Percentiles rank a stretch among this genome's conserved stretches.
Conservation (phyloP, 2,329 filamentous ascomycete genomes). For the Chaetomiaceae sp. region DNA sequence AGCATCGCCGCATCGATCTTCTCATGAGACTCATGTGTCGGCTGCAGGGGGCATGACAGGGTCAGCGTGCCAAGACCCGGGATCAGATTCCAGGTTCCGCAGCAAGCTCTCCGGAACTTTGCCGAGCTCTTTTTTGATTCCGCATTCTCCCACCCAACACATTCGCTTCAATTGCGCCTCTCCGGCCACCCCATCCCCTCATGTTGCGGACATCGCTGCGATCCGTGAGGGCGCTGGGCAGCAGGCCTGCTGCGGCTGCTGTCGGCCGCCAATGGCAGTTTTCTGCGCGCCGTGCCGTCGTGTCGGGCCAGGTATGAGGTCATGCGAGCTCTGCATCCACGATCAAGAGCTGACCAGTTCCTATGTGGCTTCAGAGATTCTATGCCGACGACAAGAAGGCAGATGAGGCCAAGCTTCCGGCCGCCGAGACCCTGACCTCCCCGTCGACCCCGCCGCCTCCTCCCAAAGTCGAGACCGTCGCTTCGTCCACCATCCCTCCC, state of each 20-base stretch:
- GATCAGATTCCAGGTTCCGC: constrained; percentile 5
- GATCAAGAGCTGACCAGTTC: constrained; percentile 9
- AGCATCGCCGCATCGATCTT: no score
- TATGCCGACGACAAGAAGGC: constrained; percentile 53
- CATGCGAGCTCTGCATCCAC: constrained; percentile 22
- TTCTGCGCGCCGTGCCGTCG: constrained; percentile 35
- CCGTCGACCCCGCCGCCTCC: constrained; percentile 39
- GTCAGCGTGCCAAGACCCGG: constrained; percentile 1
- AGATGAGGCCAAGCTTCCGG: constrained; percentile 48
- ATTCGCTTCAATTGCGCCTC: constrained; percentile 29
- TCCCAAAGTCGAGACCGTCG: constrained; percentile 31
- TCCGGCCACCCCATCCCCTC: constrained; percentile 48
- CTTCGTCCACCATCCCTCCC: constrained; percentile 36
- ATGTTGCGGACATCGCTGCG: constrained; percentile 68
- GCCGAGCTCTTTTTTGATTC: constrained; percentile 31
- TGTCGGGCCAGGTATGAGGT: constrained; percentile 39
- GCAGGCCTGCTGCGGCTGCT: constrained; percentile 49
- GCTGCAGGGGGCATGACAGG: no score
- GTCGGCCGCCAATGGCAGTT: constrained; percentile 57
- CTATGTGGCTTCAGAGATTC: constrained; percentile 44
- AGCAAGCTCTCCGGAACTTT: constrained; percentile 23
- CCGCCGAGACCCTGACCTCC: constrained; percentile 49
- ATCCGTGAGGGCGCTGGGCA: constrained; percentile 57
- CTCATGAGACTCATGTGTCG: no score
- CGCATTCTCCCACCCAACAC: constrained; percentile 28